Evolutionary conservation across 768 basidiomycete genomes (phyloP).

Genomic region (Mycena rosella): DNA sequence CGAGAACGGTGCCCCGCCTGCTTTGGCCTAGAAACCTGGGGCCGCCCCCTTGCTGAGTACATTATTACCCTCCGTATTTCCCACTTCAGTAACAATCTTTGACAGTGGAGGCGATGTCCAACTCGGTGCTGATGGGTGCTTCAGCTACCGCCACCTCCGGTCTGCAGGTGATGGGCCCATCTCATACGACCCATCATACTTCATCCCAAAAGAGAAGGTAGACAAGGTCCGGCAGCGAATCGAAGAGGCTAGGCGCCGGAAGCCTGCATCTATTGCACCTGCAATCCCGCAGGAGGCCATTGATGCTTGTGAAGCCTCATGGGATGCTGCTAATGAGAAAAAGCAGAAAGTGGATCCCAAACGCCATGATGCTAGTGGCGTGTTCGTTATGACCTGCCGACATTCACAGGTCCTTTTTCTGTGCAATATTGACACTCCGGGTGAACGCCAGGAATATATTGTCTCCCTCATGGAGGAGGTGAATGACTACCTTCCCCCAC

Average conservation of each 20-base stretch:
- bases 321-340: conserved; percentile 48
- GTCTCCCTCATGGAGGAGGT: conserved; percentile 50
- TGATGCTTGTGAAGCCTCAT: conserved; percentile 49
- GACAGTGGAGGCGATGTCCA: conserved; percentile 52
- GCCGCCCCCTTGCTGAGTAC: conserved; percentile 37
- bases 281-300: conserved; percentile 50
- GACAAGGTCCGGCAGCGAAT: conserved; percentile 49
- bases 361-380: conserved; percentile 48
- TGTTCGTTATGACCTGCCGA: conserved; percentile 54
- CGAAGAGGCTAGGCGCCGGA: conserved; percentile 34
- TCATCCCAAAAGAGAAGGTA: conserved; percentile 50
- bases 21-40: conserved; percentile 45
- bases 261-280: neutral
- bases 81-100: neutral
- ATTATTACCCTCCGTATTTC: neutral
- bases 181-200: conserved; percentile 39
- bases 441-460: conserved; percentile 55
- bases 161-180: conserved; percentile 46
- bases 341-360: conserved; percentile 42
- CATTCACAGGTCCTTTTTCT: conserved; percentile 52
- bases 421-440: conserved; percentile 55
- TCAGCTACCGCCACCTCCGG: conserved; percentile 50
- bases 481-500: neutral
- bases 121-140: conserved; percentile 52
- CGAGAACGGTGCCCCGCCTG: conserved; percentile 49